phyloP scores from a whole-genome alignment of 768 basidiomycete genomes.

The Royoungia palumana region DNA sequence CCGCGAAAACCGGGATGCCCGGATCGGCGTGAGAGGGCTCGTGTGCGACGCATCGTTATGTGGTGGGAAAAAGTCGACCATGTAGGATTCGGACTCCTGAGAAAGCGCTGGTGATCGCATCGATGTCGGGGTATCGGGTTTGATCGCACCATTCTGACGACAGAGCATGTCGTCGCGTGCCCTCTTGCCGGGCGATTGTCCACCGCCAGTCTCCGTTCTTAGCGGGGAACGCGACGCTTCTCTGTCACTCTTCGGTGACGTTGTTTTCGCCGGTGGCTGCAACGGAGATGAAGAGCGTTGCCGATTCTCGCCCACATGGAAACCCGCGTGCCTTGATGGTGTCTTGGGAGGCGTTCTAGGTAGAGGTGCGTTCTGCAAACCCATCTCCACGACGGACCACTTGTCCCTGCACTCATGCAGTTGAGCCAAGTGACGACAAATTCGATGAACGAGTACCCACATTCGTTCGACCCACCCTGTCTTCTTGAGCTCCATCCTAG shows the following conservation, averaged over 20 bases:
- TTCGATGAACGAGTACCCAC: constrained; percentile 2
- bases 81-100: constrained; percentile 1
- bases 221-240: neutral
- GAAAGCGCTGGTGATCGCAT: constrained; percentile 3
- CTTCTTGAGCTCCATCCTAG: constrained; percentile 28
- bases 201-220: neutral
- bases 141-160: neutral
- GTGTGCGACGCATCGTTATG: neutral
- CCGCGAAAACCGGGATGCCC: neutral
- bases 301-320: neutral
- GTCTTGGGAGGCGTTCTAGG: constrained; percentile 11
- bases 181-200: neutral
- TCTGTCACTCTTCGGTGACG: neutral
- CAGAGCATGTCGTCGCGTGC: neutral
- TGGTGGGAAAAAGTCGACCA: constrained; percentile 17
- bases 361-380: constrained; percentile 9
- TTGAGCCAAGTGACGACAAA: neutral
- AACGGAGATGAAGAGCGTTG: neutral
- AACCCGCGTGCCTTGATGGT: neutral
- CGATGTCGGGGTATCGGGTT: neutral
- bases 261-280: neutral
- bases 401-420: constrained; percentile 22
- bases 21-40: neutral
- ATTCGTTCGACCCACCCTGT: constrained; percentile 30
- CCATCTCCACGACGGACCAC: constrained; percentile 26